These are phyloP conservation scores for Aspergillus conjunctus DNA, from an alignment of 495 filamentous ascomycete species.

Conservation along the genomic window DNA sequence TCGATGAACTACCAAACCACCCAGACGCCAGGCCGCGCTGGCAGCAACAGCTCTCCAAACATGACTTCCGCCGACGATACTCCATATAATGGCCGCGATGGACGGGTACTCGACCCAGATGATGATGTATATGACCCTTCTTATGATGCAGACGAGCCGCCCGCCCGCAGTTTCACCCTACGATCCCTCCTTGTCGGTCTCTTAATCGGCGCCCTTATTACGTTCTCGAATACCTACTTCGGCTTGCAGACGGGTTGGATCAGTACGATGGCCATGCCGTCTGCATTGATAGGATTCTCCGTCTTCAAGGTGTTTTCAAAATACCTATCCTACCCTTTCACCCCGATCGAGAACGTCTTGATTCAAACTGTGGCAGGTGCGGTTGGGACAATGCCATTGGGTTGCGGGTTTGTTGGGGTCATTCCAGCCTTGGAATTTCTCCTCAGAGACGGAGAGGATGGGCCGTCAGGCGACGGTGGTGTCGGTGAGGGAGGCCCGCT, in stretches of 20 bases:
- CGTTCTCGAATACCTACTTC: conserved; percentile 97
- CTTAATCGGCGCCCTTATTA: conserved; percentile 82
- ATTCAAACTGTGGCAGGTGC: conserved; percentile 95
- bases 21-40: conserved; percentile 37
- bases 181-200: conserved; percentile 81
- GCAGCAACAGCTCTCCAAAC: conserved; percentile 15
- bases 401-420: conserved; percentile 92
- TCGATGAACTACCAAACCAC: conserved; percentile 46
- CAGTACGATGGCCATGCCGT: conserved; percentile 86
- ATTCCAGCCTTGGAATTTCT: conserved; percentile 91
- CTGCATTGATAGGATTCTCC: conserved; percentile 92
- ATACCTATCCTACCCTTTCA: conserved; percentile 75
- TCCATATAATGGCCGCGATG: conserved; percentile 1
- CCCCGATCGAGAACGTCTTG: conserved; percentile 94
- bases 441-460: conserved; percentile 68
- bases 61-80: conserved; percentile 16
- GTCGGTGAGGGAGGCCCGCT: conserved; percentile 67
- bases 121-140: conserved; percentile 5
- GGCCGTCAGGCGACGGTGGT: conserved; percentile 56
- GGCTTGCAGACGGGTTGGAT: conserved; percentile 97
- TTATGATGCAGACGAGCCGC: conserved; percentile 22
- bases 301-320: conserved; percentile 81
- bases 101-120: conserved; percentile 8
- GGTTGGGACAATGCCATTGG: conserved; percentile 95
- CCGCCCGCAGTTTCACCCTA: conserved; percentile 68